Evolutionary conservation across 2,329 filamentous ascomycete species (phyloP), one percentile per base, ranked within the genome.

Genomic region (Pestalotiopsis sp.): DNA sequence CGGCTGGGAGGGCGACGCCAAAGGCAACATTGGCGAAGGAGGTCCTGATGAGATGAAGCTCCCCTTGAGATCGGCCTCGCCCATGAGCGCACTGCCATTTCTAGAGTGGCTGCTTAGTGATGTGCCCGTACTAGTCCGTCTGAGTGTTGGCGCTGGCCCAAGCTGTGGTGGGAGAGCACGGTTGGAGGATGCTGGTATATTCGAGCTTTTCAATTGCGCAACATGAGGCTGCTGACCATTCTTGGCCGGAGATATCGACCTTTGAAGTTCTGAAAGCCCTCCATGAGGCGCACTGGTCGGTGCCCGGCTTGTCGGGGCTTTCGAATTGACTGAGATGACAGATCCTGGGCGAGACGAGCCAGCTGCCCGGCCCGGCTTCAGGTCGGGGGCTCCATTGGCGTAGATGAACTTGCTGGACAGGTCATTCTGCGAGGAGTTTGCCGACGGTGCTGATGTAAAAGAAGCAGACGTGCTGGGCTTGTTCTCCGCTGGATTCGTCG

Each of bases 361-460:
- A 73, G 76, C 79, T 76, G 75, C 74, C 70, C 75, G 75, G 70
- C 74, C 77, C 68, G 69, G 76, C 72, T 45, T 83, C 7, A 85
- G 69, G 67, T 90, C 86, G 2, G 87, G 86, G 14, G 82, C 82
- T 38, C 90, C 90, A 78, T 93, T 92, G 69, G 91, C 92, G 77
- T 94, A 92, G 78, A 94, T 90, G 82, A 95, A 94, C 76, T 92
- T 93, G 79, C 84, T 84, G 6, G 84, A 74, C n/a, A 78, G 71
- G 41, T 79, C 78, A 69, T 85, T 83, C 60, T 80, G 77, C 3
- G 76, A 76, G 17, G 79, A 75, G 59, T 62, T 72, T 38, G 74
- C 72, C 17, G 79, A 74, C 31, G 80, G 71, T 4, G 74, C 69
- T 9, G 83, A 80, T 1, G 79, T 78, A 66, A 80, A 76, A 13